These are phyloP conservation scores for Wickerhamomyces sydowiorum DNA, from an alignment of 805 yeast genomes.

Conservation along the genomic window DNA sequence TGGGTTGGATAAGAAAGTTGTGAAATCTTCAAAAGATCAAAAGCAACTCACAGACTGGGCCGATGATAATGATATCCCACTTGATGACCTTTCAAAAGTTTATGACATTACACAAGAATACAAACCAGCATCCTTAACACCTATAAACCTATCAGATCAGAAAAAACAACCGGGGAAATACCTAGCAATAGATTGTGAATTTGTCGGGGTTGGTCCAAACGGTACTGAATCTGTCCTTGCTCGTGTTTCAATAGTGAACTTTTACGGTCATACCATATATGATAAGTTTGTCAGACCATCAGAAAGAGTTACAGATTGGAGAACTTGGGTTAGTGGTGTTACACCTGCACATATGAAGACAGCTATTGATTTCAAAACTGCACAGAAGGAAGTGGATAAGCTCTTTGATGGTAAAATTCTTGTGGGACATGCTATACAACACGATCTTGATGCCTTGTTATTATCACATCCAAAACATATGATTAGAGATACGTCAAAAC, in stretches of 20 bases:
- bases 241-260: conserved; percentile 83
- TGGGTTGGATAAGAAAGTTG: conserved; percentile 7
- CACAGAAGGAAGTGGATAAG: conserved; percentile 51
- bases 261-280: conserved; percentile 62
- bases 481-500: conserved; percentile 72
- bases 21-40: conserved; percentile 1
- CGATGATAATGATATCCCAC: conserved; percentile 21
- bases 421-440: conserved; percentile 82
- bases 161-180: conserved; percentile 59
- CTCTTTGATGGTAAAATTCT: conserved; percentile 50
- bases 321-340: conserved; percentile 91
- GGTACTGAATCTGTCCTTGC: conserved; percentile 72
- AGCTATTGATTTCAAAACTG: conserved; percentile 64
- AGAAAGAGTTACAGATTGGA: conserved; percentile 79
- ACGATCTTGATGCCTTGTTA: conserved; percentile 66
- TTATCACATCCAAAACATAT: conserved; percentile 59
- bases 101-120: conserved; percentile 7
- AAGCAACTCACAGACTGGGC: conserved; percentile 18
- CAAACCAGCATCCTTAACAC: conserved; percentile 5
- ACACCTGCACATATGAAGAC: conserved; percentile 59
- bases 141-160: conserved; percentile 16
- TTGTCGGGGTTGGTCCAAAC: conserved; percentile 82
- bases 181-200: conserved; percentile 87
- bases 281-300: conserved; percentile 75
- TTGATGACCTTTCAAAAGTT: conserved; percentile 16